Percentiles rank a stretch among this genome's conserved stretches.
These are phyloP conservation scores for Globisporangium radiosum DNA, from an alignment of 352 stramenopile genomes.

Conservation along the genomic window DNA sequence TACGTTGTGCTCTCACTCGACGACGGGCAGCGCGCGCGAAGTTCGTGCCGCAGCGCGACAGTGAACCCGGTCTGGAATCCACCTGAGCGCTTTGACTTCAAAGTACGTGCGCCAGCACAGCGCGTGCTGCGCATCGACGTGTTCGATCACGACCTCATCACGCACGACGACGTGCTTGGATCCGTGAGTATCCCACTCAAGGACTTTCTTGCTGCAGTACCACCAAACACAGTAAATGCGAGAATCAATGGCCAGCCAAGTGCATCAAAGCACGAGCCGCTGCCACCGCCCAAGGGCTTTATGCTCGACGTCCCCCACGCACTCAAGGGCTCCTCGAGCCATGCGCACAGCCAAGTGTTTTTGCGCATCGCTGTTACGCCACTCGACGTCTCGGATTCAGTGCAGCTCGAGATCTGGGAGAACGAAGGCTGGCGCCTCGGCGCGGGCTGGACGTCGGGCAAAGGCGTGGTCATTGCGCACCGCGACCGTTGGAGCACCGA, in stretches of 20 bases:
- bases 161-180: conserved; percentile 21
- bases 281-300: conserved; percentile 5
- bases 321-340: conserved; percentile 6
- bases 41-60: conserved; percentile 17
- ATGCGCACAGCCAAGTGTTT: conserved; percentile 14
- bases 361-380: conserved; percentile 18
- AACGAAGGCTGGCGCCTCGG: conserved; percentile 26
- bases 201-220: conserved; percentile 3
- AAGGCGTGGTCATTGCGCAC: conserved; percentile 8
- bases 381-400: conserved; percentile 11
- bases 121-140: conserved; percentile 18
- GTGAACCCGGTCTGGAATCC: conserved; percentile 25
- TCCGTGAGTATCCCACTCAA: conserved; percentile 18
- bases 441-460: conserved; percentile 19
- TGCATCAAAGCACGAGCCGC: background rate
- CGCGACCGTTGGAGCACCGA: conserved; percentile 20
- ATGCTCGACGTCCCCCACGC: conserved; percentile 12
- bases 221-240: conserved; percentile 1
- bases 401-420: conserved; percentile 28
- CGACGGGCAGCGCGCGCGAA: conserved; percentile 15
- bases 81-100: conserved; percentile 30
- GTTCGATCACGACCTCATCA: conserved; percentile 24
- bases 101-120: conserved; percentile 13
- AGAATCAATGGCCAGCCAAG: background rate
- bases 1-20: conserved; percentile 24